These are phyloP conservation scores for Cornus controversa DNA, from an alignment of 148 eudicot species.

Conservation along the genomic window DNA sequence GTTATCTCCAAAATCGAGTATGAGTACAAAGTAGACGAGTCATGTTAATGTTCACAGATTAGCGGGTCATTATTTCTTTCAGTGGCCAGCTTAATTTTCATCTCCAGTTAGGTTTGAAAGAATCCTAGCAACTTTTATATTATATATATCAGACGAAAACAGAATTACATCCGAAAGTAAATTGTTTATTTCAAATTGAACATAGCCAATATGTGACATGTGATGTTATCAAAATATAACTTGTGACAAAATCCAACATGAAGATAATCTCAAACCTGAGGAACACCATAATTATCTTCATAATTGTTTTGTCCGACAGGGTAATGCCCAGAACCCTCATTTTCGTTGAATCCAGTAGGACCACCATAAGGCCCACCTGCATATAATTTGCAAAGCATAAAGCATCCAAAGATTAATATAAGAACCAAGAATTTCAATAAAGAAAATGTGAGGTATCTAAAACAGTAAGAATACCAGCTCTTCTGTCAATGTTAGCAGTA, in stretches of 20 bases:
- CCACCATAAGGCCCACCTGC: slow-evolving; percentile 61
- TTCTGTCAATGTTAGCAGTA: slow-evolving; percentile 53
- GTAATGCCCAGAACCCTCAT: slow-evolving; percentile 51
- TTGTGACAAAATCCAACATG: neutral
- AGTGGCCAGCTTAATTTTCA: neutral
- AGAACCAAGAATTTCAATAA: slow-evolving; percentile 7
- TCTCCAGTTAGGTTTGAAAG: neutral
- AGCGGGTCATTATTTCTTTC: neutral
- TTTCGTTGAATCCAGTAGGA: slow-evolving; percentile 51
- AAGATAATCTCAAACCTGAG: slow-evolving; percentile 49
- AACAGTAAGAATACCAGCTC: slow-evolving; percentile 46
- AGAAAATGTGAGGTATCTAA: neutral
- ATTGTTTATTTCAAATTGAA: too few species aligned
- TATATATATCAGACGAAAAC: neutral
- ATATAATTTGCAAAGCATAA: neutral
- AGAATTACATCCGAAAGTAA: too few species aligned
- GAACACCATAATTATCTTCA: slow-evolving; percentile 50
- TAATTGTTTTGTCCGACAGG: slow-evolving; percentile 47
- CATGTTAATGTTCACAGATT: neutral
- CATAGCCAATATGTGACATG: neutral
- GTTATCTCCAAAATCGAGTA: neutral
- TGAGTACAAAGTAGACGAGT: neutral
- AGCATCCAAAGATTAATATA: neutral
- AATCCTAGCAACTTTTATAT: neutral
- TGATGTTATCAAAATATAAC: neutral